phyloP scores from a whole-genome alignment of 1,284 basidiomycete species.

The Ceratobasidium sp. region DNA sequence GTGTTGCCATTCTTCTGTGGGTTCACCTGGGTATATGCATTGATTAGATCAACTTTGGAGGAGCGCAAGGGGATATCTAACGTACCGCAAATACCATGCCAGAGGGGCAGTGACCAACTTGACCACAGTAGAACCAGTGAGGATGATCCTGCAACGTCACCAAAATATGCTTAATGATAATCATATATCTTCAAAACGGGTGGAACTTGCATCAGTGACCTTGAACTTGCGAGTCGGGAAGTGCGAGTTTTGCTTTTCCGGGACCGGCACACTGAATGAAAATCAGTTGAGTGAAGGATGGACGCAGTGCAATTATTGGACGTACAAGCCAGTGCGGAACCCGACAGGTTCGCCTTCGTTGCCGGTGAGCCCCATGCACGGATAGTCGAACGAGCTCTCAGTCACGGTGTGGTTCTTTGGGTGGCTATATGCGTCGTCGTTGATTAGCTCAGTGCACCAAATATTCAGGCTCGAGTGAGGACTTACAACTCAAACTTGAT shows the following conservation, averaged over 20 bases:
- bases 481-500: slow-evolving; percentile 32
- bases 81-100: slow-evolving; percentile 48
- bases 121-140: slow-evolving; percentile 47
- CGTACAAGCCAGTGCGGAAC: slow-evolving; percentile 41
- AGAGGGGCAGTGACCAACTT: slow-evolving; percentile 41
- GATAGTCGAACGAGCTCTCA: slow-evolving; percentile 38
- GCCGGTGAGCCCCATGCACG: not conserved
- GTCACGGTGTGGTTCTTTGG: slow-evolving; percentile 46
- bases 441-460: not conserved
- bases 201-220: slow-evolving; percentile 33
- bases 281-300: no score
- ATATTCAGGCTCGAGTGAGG: not conserved
- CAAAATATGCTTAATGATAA: no score
- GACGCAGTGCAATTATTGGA: not conserved
- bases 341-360: slow-evolving; percentile 61
- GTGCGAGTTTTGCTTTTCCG: slow-evolving; percentile 1
- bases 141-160: slow-evolving; percentile 11
- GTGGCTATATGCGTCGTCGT: slow-evolving; percentile 1
- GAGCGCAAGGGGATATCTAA: no score
- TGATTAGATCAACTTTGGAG: not conserved
- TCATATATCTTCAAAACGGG: not conserved
- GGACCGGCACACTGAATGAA: slow-evolving; percentile 8
- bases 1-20: slow-evolving; percentile 40
- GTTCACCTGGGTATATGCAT: slow-evolving; percentile 23
- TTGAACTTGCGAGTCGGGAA: slow-evolving; percentile 30